phyloP scores from a whole-genome alignment of 1,284 basidiomycete genomes.

The Austropuccinia psidii region DNA sequence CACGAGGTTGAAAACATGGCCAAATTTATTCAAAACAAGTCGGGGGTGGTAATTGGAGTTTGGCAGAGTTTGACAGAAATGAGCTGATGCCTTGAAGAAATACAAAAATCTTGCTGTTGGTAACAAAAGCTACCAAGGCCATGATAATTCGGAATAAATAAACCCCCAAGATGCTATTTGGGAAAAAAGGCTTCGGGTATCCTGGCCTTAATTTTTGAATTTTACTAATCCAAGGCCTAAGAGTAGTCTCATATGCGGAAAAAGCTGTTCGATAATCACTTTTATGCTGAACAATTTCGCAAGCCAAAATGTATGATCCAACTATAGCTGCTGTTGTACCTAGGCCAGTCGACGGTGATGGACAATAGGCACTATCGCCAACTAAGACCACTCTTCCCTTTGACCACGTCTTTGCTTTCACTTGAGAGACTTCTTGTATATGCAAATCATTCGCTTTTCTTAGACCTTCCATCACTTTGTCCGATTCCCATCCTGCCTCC shows the following conservation, averaged over 20 bases:
- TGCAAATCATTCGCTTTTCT: slow-evolving; percentile 38
- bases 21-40: too few relatives aligned
- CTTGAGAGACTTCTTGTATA: slow-evolving; percentile 39
- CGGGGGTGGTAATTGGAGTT: too few relatives aligned
- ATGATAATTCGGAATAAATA: neutral
- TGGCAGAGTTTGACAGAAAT: too few relatives aligned
- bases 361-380: slow-evolving; percentile 40
- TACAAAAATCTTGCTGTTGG: too few relatives aligned
- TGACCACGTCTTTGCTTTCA: slow-evolving; percentile 39
- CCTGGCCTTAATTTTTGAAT: neutral
- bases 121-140: too few relatives aligned
- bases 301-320: slow-evolving; percentile 40
- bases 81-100: too few relatives aligned
- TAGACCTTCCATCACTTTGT: slow-evolving; percentile 37
- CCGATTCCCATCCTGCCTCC: slow-evolving; percentile 37
- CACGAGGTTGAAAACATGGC: too few relatives aligned
- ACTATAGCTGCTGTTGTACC: slow-evolving; percentile 39
- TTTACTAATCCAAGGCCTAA: too few relatives aligned
- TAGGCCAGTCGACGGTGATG: slow-evolving; percentile 41
- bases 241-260: slow-evolving; percentile 39
- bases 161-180: neutral
- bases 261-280: slow-evolving; percentile 11
- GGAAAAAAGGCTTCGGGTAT: neutral
- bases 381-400: slow-evolving; percentile 39
- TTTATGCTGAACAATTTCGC: slow-evolving; percentile 37